Conservation (phyloP, 352 stramenopile genomes). For the Globisporangium rhizosaccharum region DNA sequence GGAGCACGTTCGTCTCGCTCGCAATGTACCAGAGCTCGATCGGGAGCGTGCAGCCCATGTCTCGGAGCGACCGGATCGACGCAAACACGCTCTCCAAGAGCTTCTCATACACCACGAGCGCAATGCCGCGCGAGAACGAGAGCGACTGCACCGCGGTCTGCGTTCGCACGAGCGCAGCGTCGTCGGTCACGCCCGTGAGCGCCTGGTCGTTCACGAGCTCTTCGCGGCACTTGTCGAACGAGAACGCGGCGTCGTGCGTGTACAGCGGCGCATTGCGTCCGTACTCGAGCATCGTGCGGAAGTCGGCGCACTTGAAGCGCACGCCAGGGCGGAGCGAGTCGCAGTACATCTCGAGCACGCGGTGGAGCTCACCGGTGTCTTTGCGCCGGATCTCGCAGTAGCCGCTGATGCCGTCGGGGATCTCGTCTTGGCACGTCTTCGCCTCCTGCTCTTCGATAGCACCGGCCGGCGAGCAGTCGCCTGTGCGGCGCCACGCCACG, state of each 20-base stretch:
- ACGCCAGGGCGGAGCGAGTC: conserved; percentile 41
- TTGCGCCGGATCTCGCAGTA: conserved; percentile 45
- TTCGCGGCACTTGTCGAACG: conserved; percentile 22
- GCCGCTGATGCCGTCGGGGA: conserved; percentile 35
- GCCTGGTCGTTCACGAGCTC: conserved; percentile 27
- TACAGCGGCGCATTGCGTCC: conserved; percentile 32
- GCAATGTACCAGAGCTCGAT: conserved; percentile 70
- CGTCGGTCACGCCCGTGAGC: conserved; percentile 2
- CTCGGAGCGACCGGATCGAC: conserved; percentile 33
- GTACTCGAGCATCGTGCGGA: conserved; percentile 34
- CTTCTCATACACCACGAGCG: conserved; percentile 48
- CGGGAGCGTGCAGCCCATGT: conserved; percentile 38
- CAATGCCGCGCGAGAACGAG: conserved; percentile 31
- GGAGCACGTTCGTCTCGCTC: conserved; percentile 32
- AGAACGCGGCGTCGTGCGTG: conserved; percentile 34
- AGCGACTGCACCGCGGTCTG: conserved; percentile 21
- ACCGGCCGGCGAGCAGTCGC: conserved; percentile 35
- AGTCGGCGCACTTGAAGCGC: conserved; percentile 37
- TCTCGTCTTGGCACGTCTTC: conserved; percentile 27
- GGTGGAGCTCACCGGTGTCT: conserved; percentile 18
- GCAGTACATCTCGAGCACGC: conserved; percentile 60
- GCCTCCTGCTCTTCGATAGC: conserved; percentile 23
- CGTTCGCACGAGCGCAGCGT: neutral
- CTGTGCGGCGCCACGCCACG: conserved; percentile 41
- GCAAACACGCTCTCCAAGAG: conserved; percentile 49